These are phyloP conservation scores for Smallanthus sonchifolius DNA, from an alignment of 129 eudicot genomes.

Conservation along the genomic window DNA sequence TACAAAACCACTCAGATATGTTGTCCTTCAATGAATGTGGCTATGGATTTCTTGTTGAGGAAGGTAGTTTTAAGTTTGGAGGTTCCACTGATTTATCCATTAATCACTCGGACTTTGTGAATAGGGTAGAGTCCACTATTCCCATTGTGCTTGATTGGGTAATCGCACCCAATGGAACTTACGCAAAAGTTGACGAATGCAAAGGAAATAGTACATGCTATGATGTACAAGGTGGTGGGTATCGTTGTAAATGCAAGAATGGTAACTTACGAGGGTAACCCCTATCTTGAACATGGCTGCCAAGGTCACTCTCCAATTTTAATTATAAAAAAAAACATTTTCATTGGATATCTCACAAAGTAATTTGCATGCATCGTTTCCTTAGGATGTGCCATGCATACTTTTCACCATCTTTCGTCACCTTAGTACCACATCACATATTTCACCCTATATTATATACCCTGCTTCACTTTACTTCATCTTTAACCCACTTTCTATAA, in stretches of 20 bases:
- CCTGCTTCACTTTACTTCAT: no score
- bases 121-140: background rate
- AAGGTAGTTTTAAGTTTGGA: background rate
- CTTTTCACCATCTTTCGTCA: no score
- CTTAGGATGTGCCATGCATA: no score
- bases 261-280: background rate
- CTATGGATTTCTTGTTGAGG: background rate
- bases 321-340: no score
- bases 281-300: background rate
- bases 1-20: background rate
- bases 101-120: background rate
- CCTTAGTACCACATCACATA: no score
- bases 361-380: no score
- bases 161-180: background rate
- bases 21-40: background rate
- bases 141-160: background rate
- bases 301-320: background rate
- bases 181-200: background rate
- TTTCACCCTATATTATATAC: no score
- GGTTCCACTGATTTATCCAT: background rate
- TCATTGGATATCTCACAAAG: no score
- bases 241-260: no score
- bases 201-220: no score
- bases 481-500: no score
- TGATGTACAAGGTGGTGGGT: no score